phyloP scores from a whole-genome alignment of 352 stramenopile species.

The Halophytophthora batemanensis region DNA sequence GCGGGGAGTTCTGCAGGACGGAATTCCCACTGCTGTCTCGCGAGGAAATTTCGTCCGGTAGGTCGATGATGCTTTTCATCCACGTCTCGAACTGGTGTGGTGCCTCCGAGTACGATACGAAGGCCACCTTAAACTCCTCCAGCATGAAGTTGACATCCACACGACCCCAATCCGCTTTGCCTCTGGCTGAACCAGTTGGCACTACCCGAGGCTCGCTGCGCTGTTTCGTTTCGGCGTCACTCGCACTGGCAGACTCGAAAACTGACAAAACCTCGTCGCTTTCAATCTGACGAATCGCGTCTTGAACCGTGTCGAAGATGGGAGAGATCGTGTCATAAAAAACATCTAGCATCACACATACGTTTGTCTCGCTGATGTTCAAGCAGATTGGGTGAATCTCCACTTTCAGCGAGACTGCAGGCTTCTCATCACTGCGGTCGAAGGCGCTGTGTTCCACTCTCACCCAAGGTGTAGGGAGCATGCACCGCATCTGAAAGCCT shows the following conservation, averaged over 20 bases:
- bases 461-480: conserved; percentile 6
- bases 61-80: conserved; percentile 45
- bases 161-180: conserved; percentile 10
- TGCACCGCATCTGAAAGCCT: conserved; percentile 30
- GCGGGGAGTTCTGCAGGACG: conserved; percentile 9
- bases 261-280: conserved; percentile 13
- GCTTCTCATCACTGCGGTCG: not conserved
- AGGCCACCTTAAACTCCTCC: conserved; percentile 47
- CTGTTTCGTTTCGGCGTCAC: conserved; percentile 3
- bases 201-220: not conserved
- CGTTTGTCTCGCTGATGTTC: conserved; percentile 44
- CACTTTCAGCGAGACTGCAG: conserved; percentile 22
- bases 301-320: conserved; percentile 23
- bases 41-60: conserved; percentile 32
- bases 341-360: conserved; percentile 35
- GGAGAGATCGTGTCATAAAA: conserved; percentile 31
- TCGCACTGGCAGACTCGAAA: conserved; percentile 12
- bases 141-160: conserved; percentile 28
- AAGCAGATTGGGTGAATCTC: conserved; percentile 35
- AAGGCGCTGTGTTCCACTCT: conserved; percentile 2
- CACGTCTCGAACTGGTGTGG: conserved; percentile 48
- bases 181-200: not conserved
- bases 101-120: conserved; percentile 42
- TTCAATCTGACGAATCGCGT: conserved; percentile 21
- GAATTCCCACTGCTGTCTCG: conserved; percentile 28